Evolutionary conservation across 2,329 filamentous ascomycete genomes (phyloP).

Genomic region (Bretziella fagacearum): DNA sequence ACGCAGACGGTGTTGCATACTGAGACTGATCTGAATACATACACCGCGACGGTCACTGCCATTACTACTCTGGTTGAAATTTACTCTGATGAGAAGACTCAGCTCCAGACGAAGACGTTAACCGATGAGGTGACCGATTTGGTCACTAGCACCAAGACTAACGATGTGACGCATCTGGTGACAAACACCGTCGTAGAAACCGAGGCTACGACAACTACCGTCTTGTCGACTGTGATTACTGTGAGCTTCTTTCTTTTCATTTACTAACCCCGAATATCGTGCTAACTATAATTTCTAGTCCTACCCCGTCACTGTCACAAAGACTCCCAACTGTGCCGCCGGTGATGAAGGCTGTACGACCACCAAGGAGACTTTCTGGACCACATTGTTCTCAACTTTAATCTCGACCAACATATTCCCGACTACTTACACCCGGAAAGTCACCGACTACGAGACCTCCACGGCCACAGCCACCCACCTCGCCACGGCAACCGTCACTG

Average conservation of each 20-base stretch:
- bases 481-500: conserved; percentile 16
- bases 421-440: conserved; percentile 11
- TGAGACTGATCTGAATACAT: conserved; percentile 8
- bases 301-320: conserved; percentile 17
- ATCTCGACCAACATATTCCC: conserved; percentile 14
- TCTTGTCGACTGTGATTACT: conserved; percentile 16
- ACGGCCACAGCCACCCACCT: conserved; percentile 7
- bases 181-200: conserved; percentile 15
- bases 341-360: conserved; percentile 9
- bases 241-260: not conserved
- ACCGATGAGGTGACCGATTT: not conserved
- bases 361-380: conserved; percentile 6
- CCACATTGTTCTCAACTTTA: conserved; percentile 17
- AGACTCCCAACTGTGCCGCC: conserved; percentile 7
- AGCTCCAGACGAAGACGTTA: conserved; percentile 3
- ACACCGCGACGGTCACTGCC: conserved; percentile 15
- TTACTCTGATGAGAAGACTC: conserved; percentile 9
- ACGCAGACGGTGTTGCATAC: conserved; percentile 1
- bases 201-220: conserved; percentile 15
- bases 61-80: conserved; percentile 8
- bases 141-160: not conserved
- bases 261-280: not conserved
- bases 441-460: conserved; percentile 13
- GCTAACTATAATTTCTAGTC: conserved; percentile 15
- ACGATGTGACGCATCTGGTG: conserved; percentile 2